These are phyloP conservation scores for Vittaforma corneae DNA, from an alignment of 371 early-diverging fungal species.

Conservation along the genomic window DNA sequence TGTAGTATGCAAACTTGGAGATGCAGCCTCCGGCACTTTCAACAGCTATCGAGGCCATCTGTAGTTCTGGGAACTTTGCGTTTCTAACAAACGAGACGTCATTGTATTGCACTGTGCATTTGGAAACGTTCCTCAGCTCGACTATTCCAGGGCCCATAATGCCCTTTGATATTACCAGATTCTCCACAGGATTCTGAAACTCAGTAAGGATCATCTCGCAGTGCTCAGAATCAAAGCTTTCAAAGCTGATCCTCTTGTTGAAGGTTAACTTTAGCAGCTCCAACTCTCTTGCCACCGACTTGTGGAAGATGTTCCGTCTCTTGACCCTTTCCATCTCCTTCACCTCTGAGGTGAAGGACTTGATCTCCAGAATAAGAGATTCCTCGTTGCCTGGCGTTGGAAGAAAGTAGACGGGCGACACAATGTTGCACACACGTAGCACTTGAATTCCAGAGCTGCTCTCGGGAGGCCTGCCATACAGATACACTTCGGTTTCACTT, in stretches of 20 bases:
- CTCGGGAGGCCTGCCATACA: slow-evolving; percentile 28
- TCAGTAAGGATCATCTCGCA: slow-evolving; percentile 36
- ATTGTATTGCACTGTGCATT: background rate
- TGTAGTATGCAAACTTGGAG: slow-evolving; percentile 12
- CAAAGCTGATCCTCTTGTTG: slow-evolving; percentile 9
- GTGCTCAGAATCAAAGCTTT: slow-evolving; percentile 26
- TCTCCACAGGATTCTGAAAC: slow-evolving; percentile 53
- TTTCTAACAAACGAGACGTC: slow-evolving; percentile 30
- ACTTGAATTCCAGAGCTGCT: background rate
- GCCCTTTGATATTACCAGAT: slow-evolving; percentile 51
- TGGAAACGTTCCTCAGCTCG: slow-evolving; percentile 28
- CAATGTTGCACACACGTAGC: slow-evolving; percentile 22
- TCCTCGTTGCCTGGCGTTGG: background rate
- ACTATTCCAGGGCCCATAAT: slow-evolving; percentile 52
- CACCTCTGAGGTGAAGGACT: slow-evolving; percentile 11
- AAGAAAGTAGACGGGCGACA: slow-evolving; percentile 30
- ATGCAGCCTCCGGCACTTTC: slow-evolving; percentile 12
- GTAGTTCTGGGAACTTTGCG: slow-evolving; percentile 22
- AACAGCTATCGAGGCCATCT: slow-evolving; percentile 20
- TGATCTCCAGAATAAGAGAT: slow-evolving; percentile 10
- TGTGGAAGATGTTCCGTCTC: slow-evolving; percentile 46
- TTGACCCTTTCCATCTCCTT: slow-evolving; percentile 2
- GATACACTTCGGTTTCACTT: slow-evolving; percentile 16
- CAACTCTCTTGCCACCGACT: slow-evolving; percentile 10
- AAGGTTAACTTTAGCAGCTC: slow-evolving; percentile 25